Evolutionary conservation across 2,329 filamentous ascomycete species (phyloP).

Genomic region (Diaporthe citriasiana): DNA sequence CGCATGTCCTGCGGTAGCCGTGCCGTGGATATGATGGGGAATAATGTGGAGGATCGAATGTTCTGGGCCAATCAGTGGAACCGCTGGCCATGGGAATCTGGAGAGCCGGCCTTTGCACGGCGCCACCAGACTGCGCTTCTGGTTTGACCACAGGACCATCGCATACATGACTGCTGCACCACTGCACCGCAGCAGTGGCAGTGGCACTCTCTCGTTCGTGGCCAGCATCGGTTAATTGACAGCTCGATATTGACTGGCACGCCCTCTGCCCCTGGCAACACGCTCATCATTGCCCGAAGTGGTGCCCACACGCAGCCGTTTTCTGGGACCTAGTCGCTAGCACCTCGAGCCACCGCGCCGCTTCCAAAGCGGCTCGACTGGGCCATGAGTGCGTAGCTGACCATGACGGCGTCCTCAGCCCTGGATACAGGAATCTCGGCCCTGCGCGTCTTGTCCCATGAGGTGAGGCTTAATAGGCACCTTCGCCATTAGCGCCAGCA

Average conservation of each 20-base stretch:
- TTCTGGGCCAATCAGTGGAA: slow-evolving; percentile 25
- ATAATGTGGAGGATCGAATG: slow-evolving; percentile 24
- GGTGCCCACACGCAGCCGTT: neutral
- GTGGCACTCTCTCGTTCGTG: slow-evolving; percentile 18
- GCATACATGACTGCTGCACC: slow-evolving; percentile 13
- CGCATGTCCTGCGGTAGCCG: slow-evolving; percentile 8
- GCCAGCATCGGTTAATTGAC: slow-evolving; percentile 34
- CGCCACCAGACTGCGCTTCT: slow-evolving; percentile 12
- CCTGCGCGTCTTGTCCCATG: slow-evolving; percentile 39
- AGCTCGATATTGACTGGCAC: slow-evolving; percentile 37
- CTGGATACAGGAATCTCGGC: slow-evolving; percentile 37
- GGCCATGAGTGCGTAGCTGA: slow-evolving; percentile 10
- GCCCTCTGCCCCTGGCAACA: slow-evolving; percentile 24
- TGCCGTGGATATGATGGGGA: slow-evolving; percentile 29
- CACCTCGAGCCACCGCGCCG: slow-evolving; percentile 27
- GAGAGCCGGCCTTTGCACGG: slow-evolving; percentile 12
- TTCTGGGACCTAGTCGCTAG: slow-evolving; percentile 25
- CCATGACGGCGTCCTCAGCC: neutral
- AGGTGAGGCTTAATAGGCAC: slow-evolving; percentile 29
- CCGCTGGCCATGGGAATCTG: slow-evolving; percentile 11
- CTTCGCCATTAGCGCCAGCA: slow-evolving; percentile 32
- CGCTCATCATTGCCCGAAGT: slow-evolving; percentile 23
- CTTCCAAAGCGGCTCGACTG: slow-evolving; percentile 30
- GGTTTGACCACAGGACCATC: slow-evolving; percentile 20
- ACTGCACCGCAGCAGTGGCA: neutral